phyloP scores from a whole-genome alignment of 1,284 basidiomycete species.

The Ganoderma multipileum region DNA sequence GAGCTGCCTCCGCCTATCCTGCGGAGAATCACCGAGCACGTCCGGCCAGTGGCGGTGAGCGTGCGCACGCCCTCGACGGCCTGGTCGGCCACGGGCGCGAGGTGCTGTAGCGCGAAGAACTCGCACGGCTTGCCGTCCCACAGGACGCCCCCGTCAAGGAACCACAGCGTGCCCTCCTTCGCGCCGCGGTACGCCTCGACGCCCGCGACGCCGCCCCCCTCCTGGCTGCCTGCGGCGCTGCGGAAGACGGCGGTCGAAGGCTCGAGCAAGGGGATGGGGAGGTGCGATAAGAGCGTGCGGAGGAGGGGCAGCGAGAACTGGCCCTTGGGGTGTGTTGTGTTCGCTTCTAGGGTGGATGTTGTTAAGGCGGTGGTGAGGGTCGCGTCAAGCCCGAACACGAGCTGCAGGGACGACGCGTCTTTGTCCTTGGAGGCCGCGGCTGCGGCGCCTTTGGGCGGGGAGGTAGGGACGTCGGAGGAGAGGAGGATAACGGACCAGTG shows the following conservation, averaged over 20 bases:
- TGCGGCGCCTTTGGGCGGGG: conserved; percentile 38
- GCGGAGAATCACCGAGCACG: conserved; percentile 66
- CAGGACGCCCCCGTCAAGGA: conserved; percentile 68
- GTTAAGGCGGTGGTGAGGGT: conserved; percentile 50
- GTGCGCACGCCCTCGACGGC: conserved; percentile 60
- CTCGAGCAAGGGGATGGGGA: conserved; percentile 53
- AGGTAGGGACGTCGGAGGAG: conserved; percentile 51
- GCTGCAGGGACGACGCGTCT: conserved; percentile 44
- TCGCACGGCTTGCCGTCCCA: conserved; percentile 80
- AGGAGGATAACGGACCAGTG: conserved; percentile 74
- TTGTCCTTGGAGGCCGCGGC: conserved; percentile 28
- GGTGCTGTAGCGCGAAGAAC: conserved; percentile 72
- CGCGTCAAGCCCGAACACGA: conserved; percentile 73
- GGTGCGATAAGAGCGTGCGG: conserved; percentile 57
- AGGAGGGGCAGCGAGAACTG: conserved; percentile 55
- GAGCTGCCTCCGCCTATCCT: conserved; percentile 43
- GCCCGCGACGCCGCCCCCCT: conserved; percentile 53
- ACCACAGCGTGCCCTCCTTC: conserved; percentile 76
- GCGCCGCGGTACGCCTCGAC: conserved; percentile 73
- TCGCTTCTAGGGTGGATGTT: conserved; percentile 33
- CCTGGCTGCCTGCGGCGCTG: conserved; percentile 47
- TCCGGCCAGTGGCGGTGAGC: conserved; percentile 70
- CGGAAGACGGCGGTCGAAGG: conserved; percentile 61
- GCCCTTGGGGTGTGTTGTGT: conserved; percentile 52
- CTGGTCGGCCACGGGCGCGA: conserved; percentile 43